phyloP scores from a whole-genome alignment of 441 rosid species.

The Manihot esculenta region DNA sequence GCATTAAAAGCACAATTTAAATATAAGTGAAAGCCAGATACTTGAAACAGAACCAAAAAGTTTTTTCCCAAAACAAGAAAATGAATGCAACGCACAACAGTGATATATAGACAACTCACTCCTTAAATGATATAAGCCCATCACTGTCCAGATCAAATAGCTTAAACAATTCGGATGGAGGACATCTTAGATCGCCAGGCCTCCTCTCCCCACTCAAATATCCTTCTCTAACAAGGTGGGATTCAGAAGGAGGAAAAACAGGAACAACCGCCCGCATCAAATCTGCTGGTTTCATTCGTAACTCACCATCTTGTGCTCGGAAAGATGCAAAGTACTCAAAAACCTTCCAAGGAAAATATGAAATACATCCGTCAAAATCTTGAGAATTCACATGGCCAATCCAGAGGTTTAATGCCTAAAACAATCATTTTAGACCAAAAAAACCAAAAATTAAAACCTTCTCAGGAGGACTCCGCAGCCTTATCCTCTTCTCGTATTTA shows the following conservation, averaged over 20 bases:
- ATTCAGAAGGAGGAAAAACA: conserved; percentile 93
- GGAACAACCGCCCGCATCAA: conserved; percentile 87
- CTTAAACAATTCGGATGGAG: conserved; percentile 82
- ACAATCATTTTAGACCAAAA: neutral
- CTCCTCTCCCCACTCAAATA: conserved; percentile 83
- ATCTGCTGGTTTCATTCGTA: conserved; percentile 78
- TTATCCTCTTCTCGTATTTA: conserved; percentile 86
- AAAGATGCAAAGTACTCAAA: conserved; percentile 85
- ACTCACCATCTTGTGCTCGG: conserved; percentile 55
- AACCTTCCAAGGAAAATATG: conserved; percentile 39
- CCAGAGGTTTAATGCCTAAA: neutral
- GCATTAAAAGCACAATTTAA: neutral
- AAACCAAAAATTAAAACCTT: conserved; percentile 51
- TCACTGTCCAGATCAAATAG: conserved; percentile 79
- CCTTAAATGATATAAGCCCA: conserved; percentile 87
- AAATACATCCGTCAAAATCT: neutral
- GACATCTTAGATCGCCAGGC: conserved; percentile 75
- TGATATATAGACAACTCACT: conserved; percentile 48
- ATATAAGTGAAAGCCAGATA: neutral
- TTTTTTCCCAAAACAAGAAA: neutral
- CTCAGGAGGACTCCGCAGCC: conserved; percentile 86
- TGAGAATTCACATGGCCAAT: neutral
- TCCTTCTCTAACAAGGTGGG: conserved; percentile 82
- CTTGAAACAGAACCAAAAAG: neutral
- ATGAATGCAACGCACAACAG: neutral